A percentile compares a stretch with the other conserved stretches of the same genome.
Evolutionary conservation across 768 basidiomycete species (phyloP).

Genomic region (Suillus spraguei): DNA sequence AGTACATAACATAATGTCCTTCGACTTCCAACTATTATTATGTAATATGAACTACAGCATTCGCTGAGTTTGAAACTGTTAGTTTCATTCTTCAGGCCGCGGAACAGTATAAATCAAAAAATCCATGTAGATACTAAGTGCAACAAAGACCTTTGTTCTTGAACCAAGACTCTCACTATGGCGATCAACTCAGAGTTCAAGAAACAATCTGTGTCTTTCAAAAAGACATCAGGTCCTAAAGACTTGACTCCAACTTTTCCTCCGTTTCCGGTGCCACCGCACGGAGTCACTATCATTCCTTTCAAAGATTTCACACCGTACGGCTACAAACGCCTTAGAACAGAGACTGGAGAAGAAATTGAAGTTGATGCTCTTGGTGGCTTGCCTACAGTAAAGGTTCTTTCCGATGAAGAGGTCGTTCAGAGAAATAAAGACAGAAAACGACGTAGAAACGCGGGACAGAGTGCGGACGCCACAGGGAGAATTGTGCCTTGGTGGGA

Average conservation of each 20-base stretch:
- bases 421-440: conserved; percentile 20
- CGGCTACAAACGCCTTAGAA: conserved; percentile 21
- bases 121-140: conserved; percentile 5
- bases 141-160: conserved; percentile 10
- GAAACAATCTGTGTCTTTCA: conserved; percentile 5
- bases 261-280: conserved; percentile 47
- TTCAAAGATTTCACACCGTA: conserved; percentile 42
- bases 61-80: conserved; percentile 4
- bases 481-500: conserved; percentile 34
- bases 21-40: conserved; percentile 1
- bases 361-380: conserved; percentile 30
- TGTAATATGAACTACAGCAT: conserved; percentile 6
- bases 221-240: not conserved
- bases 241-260: conserved; percentile 36
- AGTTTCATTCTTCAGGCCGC: not conserved
- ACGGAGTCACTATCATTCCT: conserved; percentile 43
- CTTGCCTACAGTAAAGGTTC: conserved; percentile 29
- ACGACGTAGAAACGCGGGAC: conserved; percentile 24
- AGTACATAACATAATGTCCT: too few species aligned
- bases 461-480: conserved; percentile 21
- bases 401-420: conserved; percentile 24
- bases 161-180: conserved; percentile 3
- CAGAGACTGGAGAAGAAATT: conserved; percentile 17
- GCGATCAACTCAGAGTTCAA: not conserved
- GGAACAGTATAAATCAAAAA: conserved; percentile 7